These are phyloP conservation scores for Neurospora tetrasperma DNA, from an alignment of 495 filamentous ascomycete genomes.

Conservation along the genomic window DNA sequence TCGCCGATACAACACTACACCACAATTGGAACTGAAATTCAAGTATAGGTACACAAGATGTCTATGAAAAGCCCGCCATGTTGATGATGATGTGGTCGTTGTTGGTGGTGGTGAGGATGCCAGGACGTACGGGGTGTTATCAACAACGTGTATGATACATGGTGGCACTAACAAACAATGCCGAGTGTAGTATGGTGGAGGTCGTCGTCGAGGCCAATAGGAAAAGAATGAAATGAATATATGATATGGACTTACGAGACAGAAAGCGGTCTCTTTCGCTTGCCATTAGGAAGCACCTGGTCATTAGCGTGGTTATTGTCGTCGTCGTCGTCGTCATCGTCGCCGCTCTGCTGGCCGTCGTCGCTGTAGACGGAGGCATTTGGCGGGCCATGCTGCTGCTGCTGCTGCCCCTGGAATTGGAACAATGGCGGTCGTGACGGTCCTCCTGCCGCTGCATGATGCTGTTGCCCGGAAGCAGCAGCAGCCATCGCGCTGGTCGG, in stretches of 20 bases:
- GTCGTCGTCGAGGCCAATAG: background rate
- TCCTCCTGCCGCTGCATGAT: conserved; percentile 6
- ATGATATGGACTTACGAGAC: conserved; percentile 37
- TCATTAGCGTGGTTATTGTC: conserved; percentile 32
- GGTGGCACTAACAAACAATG: background rate
- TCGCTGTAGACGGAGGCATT: conserved; percentile 13
- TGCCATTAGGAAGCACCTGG: conserved; percentile 32
- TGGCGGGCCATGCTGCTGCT: conserved; percentile 6
- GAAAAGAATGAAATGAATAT: background rate
- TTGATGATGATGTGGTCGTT: background rate
- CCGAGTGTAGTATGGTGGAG: background rate
- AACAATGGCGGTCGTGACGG: conserved; percentile 1
- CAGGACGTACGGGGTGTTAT: background rate
- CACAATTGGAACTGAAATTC: background rate
- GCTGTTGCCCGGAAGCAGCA: conserved; percentile 7
- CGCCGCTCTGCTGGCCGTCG: conserved; percentile 28
- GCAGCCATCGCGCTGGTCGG: conserved; percentile 12
- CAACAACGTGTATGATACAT: background rate
- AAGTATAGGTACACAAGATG: background rate
- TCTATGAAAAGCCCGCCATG: background rate
- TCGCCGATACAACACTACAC: background rate
- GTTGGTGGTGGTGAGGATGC: background rate
- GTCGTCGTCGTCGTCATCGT: conserved; percentile 27
- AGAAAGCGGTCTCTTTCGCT: conserved; percentile 48
- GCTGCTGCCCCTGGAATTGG: conserved; percentile 3